These are phyloP conservation scores for Trypanosoma conorhini DNA, from an alignment of 208 protist species.

Conservation along the genomic window DNA sequence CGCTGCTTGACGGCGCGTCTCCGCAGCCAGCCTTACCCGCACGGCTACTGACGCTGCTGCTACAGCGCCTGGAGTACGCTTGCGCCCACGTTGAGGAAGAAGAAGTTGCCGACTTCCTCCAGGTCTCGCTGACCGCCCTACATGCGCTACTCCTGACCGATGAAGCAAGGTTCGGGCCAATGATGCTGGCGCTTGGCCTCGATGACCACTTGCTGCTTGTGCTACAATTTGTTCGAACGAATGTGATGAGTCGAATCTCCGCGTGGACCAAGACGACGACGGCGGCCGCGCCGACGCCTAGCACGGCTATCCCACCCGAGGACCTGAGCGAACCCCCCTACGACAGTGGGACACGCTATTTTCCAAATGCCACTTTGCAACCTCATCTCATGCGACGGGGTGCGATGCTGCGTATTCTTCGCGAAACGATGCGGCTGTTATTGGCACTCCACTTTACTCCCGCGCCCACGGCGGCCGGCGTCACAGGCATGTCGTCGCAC, in stretches of 20 bases:
- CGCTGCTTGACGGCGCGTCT: slow-evolving; percentile 1
- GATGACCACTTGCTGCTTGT: slow-evolving; percentile 25
- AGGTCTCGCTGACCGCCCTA: slow-evolving; percentile 4
- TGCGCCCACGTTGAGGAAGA: slow-evolving; percentile 10
- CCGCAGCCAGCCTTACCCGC: slow-evolving; percentile 3
- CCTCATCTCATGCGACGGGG: background rate
- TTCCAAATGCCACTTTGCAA: background rate
- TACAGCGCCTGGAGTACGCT: slow-evolving; percentile 23
- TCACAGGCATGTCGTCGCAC: slow-evolving; percentile 10
- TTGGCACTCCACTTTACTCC: slow-evolving; percentile 6
- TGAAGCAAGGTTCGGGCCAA: background rate
- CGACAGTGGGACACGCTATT: background rate
- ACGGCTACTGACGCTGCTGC: slow-evolving; percentile 19
- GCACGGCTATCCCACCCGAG: background rate
- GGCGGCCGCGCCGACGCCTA: background rate
- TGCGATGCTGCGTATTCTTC: slow-evolving; percentile 12
- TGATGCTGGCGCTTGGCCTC: slow-evolving; percentile 22
- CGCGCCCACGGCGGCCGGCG: background rate
- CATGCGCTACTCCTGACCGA: slow-evolving; percentile 3
- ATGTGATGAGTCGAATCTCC: slow-evolving; percentile 5
- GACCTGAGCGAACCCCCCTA: background rate
- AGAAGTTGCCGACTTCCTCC: slow-evolving; percentile 17
- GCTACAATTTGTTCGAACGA: slow-evolving; percentile 21
- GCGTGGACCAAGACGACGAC: background rate
- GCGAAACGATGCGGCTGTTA: slow-evolving; percentile 13